Percentiles rank a stretch among this genome's conserved stretches.
Evolutionary conservation across 441 rosid genomes (phyloP).

Genomic region (Rhodomyrtus psidioides): DNA sequence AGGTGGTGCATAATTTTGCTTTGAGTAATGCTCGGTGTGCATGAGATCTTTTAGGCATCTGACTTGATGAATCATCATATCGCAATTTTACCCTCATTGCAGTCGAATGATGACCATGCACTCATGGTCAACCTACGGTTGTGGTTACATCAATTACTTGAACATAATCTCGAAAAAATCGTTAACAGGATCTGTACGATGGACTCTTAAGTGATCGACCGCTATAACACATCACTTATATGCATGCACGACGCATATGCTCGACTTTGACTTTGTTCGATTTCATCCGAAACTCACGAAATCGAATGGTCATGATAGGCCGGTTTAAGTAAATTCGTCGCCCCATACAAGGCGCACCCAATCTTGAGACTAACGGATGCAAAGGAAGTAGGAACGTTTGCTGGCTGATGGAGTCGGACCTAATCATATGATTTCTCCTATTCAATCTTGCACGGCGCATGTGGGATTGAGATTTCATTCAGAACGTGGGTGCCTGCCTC

Average conservation of each 20-base stretch:
- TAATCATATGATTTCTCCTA: not conserved
- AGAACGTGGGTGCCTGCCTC: not conserved
- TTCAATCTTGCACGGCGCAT: not conserved
- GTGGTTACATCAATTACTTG: not conserved
- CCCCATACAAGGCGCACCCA: not conserved
- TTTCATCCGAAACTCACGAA: not conserved
- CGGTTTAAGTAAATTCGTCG: not conserved
- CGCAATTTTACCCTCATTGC: not conserved
- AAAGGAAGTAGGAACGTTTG: not conserved
- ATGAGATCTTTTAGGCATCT: not conserved
- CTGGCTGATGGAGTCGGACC: not conserved
- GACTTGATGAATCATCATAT: not conserved
- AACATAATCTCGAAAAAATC: not conserved
- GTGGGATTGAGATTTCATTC: not conserved
- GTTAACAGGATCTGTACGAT: not conserved
- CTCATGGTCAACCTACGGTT: not conserved
- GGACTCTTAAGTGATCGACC: not conserved
- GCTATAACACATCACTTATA: not conserved
- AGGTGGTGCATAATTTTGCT: not conserved
- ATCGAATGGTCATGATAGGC: rapidly evolving
- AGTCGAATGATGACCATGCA: not conserved
- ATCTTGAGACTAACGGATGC: not conserved
- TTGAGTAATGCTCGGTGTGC: not conserved
- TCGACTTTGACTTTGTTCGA: not conserved
- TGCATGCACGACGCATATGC: rapidly evolving